phyloP scores from a whole-genome alignment of 768 basidiomycete genomes.

The Tulasnella sp. region DNA sequence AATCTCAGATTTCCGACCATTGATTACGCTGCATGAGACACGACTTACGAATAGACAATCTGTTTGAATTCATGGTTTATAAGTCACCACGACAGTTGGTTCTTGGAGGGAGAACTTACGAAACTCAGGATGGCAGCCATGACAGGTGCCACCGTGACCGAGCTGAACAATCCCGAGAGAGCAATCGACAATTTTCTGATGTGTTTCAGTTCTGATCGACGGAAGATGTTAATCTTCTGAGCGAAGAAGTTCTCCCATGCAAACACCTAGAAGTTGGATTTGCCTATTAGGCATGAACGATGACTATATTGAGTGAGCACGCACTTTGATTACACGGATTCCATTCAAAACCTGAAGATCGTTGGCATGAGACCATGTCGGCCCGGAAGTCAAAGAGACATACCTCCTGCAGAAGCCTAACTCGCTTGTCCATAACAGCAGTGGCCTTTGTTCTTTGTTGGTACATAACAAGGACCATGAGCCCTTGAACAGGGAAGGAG shows the following conservation, averaged over 20 bases:
- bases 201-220: not conserved
- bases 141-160: conserved; percentile 21
- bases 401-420: conserved; percentile 25
- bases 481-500: conserved; percentile 22
- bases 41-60: no score
- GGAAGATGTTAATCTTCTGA: conserved; percentile 2
- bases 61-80: no score
- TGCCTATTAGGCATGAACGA: no score
- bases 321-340: conserved; percentile 25
- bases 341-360: conserved; percentile 22
- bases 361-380: no score
- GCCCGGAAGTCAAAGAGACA: not conserved
- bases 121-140: conserved; percentile 22
- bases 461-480: conserved; percentile 16
- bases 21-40: no score
- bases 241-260: conserved; percentile 21
- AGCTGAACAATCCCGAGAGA: conserved; percentile 3
- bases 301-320: no score
- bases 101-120: not conserved
- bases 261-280: conserved; percentile 23
- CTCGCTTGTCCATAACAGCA: conserved; percentile 24
- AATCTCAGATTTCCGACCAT: no score
- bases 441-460: conserved; percentile 12
- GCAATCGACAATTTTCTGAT: conserved; percentile 9
- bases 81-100: no score